Evolutionary conservation across 2,329 filamentous ascomycete species (phyloP), one percentile per base, ranked within the genome.

Genomic region (Stagonosporopsis chrysanthemi): DNA sequence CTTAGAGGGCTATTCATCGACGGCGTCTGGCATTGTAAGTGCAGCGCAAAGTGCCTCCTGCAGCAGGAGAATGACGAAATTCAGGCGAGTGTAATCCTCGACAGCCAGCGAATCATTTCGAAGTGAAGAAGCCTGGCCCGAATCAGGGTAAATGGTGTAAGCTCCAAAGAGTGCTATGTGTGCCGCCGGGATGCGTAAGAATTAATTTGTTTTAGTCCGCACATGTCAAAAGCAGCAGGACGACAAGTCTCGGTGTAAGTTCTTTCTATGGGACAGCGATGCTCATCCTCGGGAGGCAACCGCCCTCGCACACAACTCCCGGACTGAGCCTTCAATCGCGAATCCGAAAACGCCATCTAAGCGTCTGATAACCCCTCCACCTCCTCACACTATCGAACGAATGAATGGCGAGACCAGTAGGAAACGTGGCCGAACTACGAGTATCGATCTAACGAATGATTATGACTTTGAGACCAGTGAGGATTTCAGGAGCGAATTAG

Each of bases 191-290:
- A 15, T 19, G 29, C 31, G 22, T 14, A 29, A 7, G 14, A 28
- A 24, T 57, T 68, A 71, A 62, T 46, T 3, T 22, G 65, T 64
- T 6, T 12, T 41, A 74, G 72, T 88, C 71, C 86, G 85, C 63
- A 83, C 81, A 4, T 88, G 86, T 65, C 83, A 86, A 62, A 79
- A 81, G 63, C 74, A 76, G 31, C 74, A 79, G 49, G 66, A 74
- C 2, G 75, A 78, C 22, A 74, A 50, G 31, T 53, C 80, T 42
- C 75, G 79, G 38, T 88, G 86, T 64, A 77, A 76, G 0, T 85
- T 88, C 72, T 88, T 86, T 61, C 70, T 88, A 0, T 87, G 84
- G 83, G 77, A 82, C 7, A 79, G 84, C 14, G 80, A 85, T 40
- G 85, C 85, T 0, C 72, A 76, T 39, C 57, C 64, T 17, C 76